Base-by-base conservation (phyloP, 2,329 filamentous ascomycete genomes). In the Colletotrichum australisinense region DNA sequence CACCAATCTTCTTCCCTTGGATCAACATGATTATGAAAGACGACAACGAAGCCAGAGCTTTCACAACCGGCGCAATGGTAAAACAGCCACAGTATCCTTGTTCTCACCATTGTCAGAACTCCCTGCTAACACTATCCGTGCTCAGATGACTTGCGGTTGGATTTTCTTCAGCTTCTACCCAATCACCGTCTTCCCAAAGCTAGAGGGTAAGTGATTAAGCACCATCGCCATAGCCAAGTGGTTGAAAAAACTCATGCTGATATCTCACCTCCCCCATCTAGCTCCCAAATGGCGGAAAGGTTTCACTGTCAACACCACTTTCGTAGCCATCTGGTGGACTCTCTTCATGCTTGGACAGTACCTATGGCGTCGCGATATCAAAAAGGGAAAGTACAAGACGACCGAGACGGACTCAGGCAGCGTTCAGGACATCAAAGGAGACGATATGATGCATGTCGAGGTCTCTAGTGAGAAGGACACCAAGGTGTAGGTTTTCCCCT, bases 21-120 rank as follows among this genome's bases (percentile, higher is more conserved):
- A 67, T 76, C 2, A 76, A 75, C 42, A 55, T 75, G 30, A 53
- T 73, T 2, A 71, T 76, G 65, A 74, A 75, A 30, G 74, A 76
- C 55, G 69, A 74, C 30, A 72, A 69, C 7, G 74, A 76, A 14
- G 75, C 74, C 1, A 55, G 70, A 24, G 59, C 58, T 22, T 76
- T 76, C n/a, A 74, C 73, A 11, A 76, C 74, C 1, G 74, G 74
- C 8, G 70, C 72, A n/a, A 76, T 76, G 74, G 38, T 42, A 42
- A 26, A 26, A 26, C 4, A 26, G 26, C 26, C 26, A 26, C 4
- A 26, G 26, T 26, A 26, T 26, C 26, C 26, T 26, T 26, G 26
- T 26, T 26, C 26, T 26, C 26, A 4, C 26, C 38, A 42, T 19
- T 19, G 16, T 19, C 16, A 0, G 16, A 42, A 42, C 5, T 7